Evolutionary conservation across 2,329 filamentous ascomycete species (phyloP), one percentile per base, ranked within the genome.

Genomic region (Paracoccidioides lutzii): DNA sequence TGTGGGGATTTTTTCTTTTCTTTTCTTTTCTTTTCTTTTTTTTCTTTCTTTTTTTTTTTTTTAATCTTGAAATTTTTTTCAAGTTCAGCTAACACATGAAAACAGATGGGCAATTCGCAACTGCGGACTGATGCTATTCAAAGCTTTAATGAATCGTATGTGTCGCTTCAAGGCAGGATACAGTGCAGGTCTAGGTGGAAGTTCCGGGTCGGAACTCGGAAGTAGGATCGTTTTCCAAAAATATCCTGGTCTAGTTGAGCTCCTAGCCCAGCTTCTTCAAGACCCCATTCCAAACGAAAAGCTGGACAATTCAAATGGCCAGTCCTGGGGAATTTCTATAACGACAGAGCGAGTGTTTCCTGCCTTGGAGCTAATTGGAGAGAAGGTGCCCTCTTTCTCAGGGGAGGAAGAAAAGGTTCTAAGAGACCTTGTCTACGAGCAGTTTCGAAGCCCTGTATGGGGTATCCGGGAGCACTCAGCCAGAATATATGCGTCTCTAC

Each of bases 71-170:
- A 22, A 22, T n/a, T 32, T 6, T 15, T 46, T 3, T 35, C 59
- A 14, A 22, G 49, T 28, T 48, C 15, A 12, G 10, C 53, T 54
- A 49, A 54, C 35, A 48, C 9, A 14, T 38, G 12, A 7, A 32
- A 15, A 9, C 58, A 87, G 83, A 28, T 98, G 93, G 93, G 88
- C 90, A 0, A 90, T 98, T 56, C 84, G 90, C 0, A 98, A 98
- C 68, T 96, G 90, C 62, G 90, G 90, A 1, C 73, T 97, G 38
- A 86, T 97, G 72, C 81, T 98, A 5, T 83, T 97, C 60, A 83
- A 91, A 55, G 88, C 89, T 59, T 76, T 96, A 4, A 87, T 95
- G 69, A 88, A 75, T 74, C 90, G 71, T 67, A 80, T 70, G 75
- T 78, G 62, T 60, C 69, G 59, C 59, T 68, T 58, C 60, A 66